These are phyloP conservation scores for Ophiocordyceps sinensis DNA, from an alignment of 2,329 filamentous ascomycete genomes.

Conservation along the genomic window DNA sequence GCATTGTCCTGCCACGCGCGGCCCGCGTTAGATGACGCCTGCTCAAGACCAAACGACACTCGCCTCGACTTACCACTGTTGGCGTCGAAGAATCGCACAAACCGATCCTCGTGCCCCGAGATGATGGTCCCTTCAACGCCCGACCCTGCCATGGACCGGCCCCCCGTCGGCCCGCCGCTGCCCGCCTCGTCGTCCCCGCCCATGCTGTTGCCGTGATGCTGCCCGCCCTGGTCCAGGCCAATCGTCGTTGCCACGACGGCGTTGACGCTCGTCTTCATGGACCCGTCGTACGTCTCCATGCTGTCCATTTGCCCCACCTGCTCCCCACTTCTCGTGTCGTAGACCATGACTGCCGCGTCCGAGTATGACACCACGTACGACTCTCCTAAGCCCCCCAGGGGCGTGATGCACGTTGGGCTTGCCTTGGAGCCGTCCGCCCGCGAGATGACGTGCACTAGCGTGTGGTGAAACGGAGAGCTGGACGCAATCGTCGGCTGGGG, in stretches of 20 bases:
- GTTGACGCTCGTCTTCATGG: constrained; percentile 67
- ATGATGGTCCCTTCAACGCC: constrained; percentile 89
- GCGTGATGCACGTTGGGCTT: constrained; percentile 85
- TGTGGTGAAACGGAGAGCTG: constrained; percentile 74
- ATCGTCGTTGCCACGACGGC: constrained; percentile 77
- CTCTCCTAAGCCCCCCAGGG: constrained; percentile 68
- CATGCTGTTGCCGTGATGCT: constrained; percentile 39
- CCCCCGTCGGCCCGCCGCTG: constrained; percentile 61
- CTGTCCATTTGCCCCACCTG: constrained; percentile 89
- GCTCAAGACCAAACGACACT: background rate
- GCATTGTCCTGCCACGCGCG: constrained; percentile 64
- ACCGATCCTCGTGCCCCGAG: constrained; percentile 90
- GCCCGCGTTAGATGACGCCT: constrained; percentile 3
- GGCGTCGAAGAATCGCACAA: constrained; percentile 93
- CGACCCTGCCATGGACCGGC: constrained; percentile 49
- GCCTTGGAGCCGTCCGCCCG: constrained; percentile 49
- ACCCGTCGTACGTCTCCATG: constrained; percentile 84
- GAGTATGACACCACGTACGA: constrained; percentile 88
- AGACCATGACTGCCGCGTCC: constrained; percentile 81
- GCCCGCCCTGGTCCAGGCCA: constrained; percentile 54
- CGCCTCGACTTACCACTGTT: constrained; percentile 75
- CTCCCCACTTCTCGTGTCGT: constrained; percentile 83
- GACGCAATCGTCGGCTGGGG: constrained; percentile 82
- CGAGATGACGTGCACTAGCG: constrained; percentile 73
- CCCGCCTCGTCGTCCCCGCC: constrained; percentile 62